Conservation (phyloP, 805 yeast genomes). For the Candida saitoana region DNA sequence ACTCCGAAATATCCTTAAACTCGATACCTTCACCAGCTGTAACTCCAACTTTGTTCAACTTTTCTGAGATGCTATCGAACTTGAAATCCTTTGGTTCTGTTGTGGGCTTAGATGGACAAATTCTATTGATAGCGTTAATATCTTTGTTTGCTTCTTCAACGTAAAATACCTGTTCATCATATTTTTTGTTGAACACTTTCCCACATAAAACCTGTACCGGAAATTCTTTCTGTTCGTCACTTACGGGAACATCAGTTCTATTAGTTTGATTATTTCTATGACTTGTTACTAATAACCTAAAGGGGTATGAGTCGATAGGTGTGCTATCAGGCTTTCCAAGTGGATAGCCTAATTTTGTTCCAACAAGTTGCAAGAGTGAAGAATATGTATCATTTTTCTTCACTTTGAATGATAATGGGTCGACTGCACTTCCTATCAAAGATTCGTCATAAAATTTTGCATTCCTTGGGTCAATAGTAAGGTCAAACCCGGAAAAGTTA, state of each 20-base stretch:
- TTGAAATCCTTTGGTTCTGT: conserved; percentile 21
- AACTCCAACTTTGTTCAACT: conserved; percentile 14
- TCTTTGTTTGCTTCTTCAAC: conserved; percentile 57
- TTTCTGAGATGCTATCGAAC: conserved; percentile 17
- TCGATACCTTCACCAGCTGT: conserved; percentile 5
- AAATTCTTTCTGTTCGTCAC: conserved; percentile 23
- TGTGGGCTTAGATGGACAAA: conserved; percentile 6
- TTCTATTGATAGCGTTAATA: conserved; percentile 26
- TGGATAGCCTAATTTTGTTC: conserved; percentile 37
- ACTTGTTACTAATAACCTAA: conserved; percentile 62
- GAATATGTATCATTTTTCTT: conserved; percentile 53
- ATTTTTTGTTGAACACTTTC: conserved; percentile 42
- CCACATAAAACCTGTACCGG: conserved; percentile 52
- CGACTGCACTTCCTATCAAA: conserved; percentile 26
- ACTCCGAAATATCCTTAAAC: conserved; percentile 14
- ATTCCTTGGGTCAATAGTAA: conserved; percentile 58
- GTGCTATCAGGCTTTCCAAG: conserved; percentile 16
- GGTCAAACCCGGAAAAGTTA: conserved; percentile 68
- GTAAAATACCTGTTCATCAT: conserved; percentile 54
- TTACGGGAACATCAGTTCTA: conserved; percentile 49
- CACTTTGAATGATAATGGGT: conserved; percentile 49
- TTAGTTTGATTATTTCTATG: conserved; percentile 68
- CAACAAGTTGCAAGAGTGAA: conserved; percentile 48
- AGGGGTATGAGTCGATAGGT: conserved; percentile 18
- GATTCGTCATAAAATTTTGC: conserved; percentile 45